Evolutionary conservation across 805 yeast species (phyloP).

Genomic region (Candida insectorum): DNA sequence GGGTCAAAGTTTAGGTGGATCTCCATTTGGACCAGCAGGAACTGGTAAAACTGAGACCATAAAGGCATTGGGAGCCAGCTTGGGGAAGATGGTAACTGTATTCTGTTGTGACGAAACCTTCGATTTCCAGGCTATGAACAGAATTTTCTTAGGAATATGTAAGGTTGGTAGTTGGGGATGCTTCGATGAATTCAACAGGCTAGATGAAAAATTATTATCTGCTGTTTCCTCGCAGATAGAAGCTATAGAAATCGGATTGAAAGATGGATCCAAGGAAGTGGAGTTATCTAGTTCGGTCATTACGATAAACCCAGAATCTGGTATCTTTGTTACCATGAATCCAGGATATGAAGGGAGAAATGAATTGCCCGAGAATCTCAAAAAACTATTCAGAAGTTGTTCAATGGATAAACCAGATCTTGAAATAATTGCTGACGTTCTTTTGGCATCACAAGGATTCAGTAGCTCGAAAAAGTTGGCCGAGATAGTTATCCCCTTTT

Average conservation of each 20-base stretch:
- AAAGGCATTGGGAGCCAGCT: slow-evolving; percentile 73
- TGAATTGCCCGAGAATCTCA: slow-evolving; percentile 79
- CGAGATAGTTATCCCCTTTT: slow-evolving; percentile 49
- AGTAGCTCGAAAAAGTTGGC: slow-evolving; percentile 44
- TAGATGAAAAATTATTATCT: slow-evolving; percentile 67
- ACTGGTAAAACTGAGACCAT: slow-evolving; percentile 94
- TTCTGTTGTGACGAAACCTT: slow-evolving; percentile 91
- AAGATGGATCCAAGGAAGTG: slow-evolving; percentile 20
- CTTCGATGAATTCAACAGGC: slow-evolving; percentile 90
- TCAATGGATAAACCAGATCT: slow-evolving; percentile 73
- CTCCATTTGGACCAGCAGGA: slow-evolving; percentile 95
- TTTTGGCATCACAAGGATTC: slow-evolving; percentile 76
- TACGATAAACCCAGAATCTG: slow-evolving; percentile 47
- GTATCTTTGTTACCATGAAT: slow-evolving; percentile 86
- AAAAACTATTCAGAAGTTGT: slow-evolving; percentile 71
- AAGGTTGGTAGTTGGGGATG: slow-evolving; percentile 93
- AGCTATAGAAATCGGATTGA: slow-evolving; percentile 57
- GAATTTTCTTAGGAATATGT: slow-evolving; percentile 76
- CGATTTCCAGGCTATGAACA: slow-evolving; percentile 73
- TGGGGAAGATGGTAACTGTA: slow-evolving; percentile 80
- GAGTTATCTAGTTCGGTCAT: slow-evolving; percentile 42
- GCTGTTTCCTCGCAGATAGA: slow-evolving; percentile 83
- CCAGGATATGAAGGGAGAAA: slow-evolving; percentile 86
- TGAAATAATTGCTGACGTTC: slow-evolving; percentile 61
- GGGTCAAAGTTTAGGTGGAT: slow-evolving; percentile 75